phyloP scores from a whole-genome alignment of 306 rosid species.

The Alnus glutinosa region DNA sequence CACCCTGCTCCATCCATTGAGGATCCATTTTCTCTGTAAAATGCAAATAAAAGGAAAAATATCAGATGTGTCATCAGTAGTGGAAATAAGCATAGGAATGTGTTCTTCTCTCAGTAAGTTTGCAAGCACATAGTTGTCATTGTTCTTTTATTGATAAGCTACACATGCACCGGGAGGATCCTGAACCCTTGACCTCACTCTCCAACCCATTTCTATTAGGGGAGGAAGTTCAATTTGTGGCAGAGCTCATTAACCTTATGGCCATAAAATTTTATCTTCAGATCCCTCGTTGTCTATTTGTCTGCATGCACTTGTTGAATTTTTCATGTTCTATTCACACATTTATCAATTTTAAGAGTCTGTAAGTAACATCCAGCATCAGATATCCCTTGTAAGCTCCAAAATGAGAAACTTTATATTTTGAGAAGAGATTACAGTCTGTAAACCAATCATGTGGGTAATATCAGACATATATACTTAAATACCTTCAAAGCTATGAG shows the following conservation, averaged over 20 bases:
- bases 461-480: not conserved
- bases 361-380: not conserved
- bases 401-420: not conserved
- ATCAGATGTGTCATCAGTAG: not conserved
- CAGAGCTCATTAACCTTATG: not conserved
- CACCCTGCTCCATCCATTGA: slow-evolving; percentile 40
- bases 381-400: not conserved
- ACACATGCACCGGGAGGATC: not conserved
- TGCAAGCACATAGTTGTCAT: not conserved
- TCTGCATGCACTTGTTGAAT: not conserved
- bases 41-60: slow-evolving; percentile 25
- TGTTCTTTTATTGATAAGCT: not conserved
- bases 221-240: not conserved
- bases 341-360: not conserved
- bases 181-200: not conserved
- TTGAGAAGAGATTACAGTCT: not conserved
- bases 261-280: not conserved
- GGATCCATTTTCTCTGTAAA: slow-evolving; percentile 56
- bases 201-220: not conserved
- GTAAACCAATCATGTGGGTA: not conserved
- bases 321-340: not conserved
- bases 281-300: not conserved
- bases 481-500: not conserved
- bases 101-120: not conserved
- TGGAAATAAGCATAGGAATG: not conserved